Conservation (phyloP, 2,329 filamentous ascomycete species). For the Fusarium burgessii region DNA sequence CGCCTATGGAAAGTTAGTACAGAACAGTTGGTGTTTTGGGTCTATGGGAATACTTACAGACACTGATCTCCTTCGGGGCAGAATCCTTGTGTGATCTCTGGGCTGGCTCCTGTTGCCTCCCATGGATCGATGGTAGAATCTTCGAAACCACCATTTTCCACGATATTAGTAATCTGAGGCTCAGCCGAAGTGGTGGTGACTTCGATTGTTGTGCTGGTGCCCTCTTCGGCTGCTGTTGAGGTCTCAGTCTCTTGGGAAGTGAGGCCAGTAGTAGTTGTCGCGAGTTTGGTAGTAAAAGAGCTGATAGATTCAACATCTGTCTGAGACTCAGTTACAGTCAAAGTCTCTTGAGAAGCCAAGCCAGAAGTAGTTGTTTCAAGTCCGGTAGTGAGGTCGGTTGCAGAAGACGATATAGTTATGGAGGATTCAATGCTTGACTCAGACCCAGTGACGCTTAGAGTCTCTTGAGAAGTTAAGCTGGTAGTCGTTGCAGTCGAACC, state of each 20-base stretch:
- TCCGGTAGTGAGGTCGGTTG: neutral
- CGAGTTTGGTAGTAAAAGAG: neutral
- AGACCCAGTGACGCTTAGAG: neutral
- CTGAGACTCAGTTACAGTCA: neutral
- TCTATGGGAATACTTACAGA: neutral
- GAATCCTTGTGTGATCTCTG: fast-evolving
- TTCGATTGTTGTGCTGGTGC: neutral
- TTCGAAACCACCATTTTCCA: neutral
- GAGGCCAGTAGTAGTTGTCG: neutral
- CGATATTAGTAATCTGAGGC: neutral
- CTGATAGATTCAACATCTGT: neutral
- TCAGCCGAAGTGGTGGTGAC: neutral
- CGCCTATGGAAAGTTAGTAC: neutral
- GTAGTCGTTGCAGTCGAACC: neutral
- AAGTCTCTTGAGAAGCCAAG: neutral
- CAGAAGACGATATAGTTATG: fast-evolving
- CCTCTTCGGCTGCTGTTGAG: neutral
- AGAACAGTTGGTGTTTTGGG: fast-evolving
- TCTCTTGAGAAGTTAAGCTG: neutral
- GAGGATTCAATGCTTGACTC: neutral
- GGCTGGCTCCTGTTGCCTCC: neutral
- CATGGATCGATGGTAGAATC: neutral
- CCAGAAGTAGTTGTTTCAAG: neutral
- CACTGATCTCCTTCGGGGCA: neutral
- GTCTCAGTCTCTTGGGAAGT: neutral